Base-by-base conservation (phyloP, 169 alveolate species). In the Eimeria acervulina region DNA sequence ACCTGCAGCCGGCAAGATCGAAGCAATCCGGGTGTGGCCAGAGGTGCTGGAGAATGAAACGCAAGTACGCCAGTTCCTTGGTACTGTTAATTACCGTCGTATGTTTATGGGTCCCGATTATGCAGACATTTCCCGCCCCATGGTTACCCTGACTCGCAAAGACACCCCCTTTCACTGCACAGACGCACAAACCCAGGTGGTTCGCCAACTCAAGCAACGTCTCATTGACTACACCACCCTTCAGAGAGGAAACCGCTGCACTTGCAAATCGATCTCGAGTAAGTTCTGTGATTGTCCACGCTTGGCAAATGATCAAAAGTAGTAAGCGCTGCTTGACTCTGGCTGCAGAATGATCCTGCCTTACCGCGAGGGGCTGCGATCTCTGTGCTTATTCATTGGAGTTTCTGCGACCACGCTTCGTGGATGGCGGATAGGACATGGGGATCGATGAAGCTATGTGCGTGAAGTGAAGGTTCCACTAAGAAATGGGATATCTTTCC, bases 11-110 rank as follows among this genome's bases (percentile, higher is more conserved):
- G 40, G 28, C 19, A 66, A 66, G 1, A 36, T 74, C 8, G 31
- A 74, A 36, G 47, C 85, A 5, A 74, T 74, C 85, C 52, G 59
- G 52, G 42, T 36, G 33, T 74, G 59, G 85, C 85, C 52, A 21
- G 59, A 31, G 42, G 23, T 21, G 7, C 52, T 74, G 59, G 33
- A 74, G 33, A 74, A 74, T 55, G 52, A 74, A 12, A 74, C 85
- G 21, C 85, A 74, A 36, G 85, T 76, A 21, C 28, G 33, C 21
- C 87, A 36, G 61, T 76, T 76, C 55, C 63, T 76, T 1, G 61
- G 59, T 17, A 76, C 87, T 3, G 61, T 76, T 4, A 40, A 40
- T 7, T 76, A 76, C 38, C 42, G 55, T 21, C 33, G 38, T 0
- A 76, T 76, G 87, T 38, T 42, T 38, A 76, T 76, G 59, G 61